phyloP scores from a whole-genome alignment of 257 asterid genomes.

The Datura wrightii region DNA sequence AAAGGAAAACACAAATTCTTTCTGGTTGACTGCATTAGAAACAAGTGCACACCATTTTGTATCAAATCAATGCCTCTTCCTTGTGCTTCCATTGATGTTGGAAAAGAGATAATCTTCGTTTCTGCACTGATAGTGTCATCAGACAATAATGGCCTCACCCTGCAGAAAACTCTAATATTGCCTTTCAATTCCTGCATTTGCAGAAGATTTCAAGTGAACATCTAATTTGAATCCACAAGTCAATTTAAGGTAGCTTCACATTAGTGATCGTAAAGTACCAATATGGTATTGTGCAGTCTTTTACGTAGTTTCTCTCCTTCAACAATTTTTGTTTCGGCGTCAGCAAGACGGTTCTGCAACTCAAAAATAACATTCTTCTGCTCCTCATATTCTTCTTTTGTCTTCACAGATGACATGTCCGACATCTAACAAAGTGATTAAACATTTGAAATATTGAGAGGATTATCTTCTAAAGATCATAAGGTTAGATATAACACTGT shows the following conservation, averaged over 20 bases:
- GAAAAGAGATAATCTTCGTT: slow-evolving; percentile 69
- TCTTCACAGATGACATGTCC: slow-evolving; percentile 64
- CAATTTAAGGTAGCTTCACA: slow-evolving; percentile 18
- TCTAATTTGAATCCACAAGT: slow-evolving; percentile 10
- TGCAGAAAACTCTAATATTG: slow-evolving; percentile 88
- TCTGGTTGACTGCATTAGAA: neutral
- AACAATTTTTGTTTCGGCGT: slow-evolving; percentile 72
- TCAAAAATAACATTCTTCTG: slow-evolving; percentile 56
- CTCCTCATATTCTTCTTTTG: slow-evolving; percentile 73
- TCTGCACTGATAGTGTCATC: slow-evolving; percentile 71
- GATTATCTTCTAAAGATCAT: neutral
- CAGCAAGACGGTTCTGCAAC: slow-evolving; percentile 67
- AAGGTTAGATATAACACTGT: neutral
- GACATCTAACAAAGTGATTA: slow-evolving; percentile 57
- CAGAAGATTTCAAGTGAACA: slow-evolving; percentile 15
- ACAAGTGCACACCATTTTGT: slow-evolving; percentile 65
- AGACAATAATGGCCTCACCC: slow-evolving; percentile 82
- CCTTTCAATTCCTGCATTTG: slow-evolving; percentile 84
- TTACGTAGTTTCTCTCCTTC: slow-evolving; percentile 92
- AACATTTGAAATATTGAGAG: neutral
- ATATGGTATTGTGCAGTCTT: slow-evolving; percentile 85
- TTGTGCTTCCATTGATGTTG: slow-evolving; percentile 63
- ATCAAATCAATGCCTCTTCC: slow-evolving; percentile 83
- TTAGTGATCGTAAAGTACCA: slow-evolving; percentile 51
- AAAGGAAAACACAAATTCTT: neutral